These are phyloP conservation scores for Globisporangium barbulae DNA, from an alignment of 352 stramenopile genomes.

Conservation along the genomic window DNA sequence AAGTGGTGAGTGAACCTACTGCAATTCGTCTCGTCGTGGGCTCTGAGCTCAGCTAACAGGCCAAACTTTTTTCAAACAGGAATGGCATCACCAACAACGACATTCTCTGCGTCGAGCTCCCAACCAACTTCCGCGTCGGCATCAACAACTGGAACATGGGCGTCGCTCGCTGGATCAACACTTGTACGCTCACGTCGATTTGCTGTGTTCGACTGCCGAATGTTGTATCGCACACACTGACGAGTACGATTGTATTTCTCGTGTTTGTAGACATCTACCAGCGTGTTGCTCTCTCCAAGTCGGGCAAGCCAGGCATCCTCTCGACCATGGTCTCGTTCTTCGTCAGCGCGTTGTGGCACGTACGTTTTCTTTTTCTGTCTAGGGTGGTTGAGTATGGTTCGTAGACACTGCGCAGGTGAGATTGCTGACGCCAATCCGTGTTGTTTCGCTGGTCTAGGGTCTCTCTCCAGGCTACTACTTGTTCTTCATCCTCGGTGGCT, in stretches of 20 bases:
- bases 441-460: constrained; percentile 35
- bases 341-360: constrained; percentile 83
- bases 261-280: constrained; percentile 76
- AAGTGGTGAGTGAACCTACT: constrained; percentile 47
- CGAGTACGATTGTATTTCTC: not conserved
- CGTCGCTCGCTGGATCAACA: constrained; percentile 84
- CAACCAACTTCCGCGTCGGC: constrained; percentile 80
- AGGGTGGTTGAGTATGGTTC: not conserved
- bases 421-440: not conserved
- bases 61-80: constrained; percentile 24
- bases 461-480: constrained; percentile 86
- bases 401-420: not conserved
- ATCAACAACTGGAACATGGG: constrained; percentile 91
- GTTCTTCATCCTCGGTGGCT: constrained; percentile 81
- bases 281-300: constrained; percentile 76
- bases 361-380: constrained; percentile 25
- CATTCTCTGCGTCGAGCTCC: constrained; percentile 79
- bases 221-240: not conserved
- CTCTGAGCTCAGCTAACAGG: not conserved
- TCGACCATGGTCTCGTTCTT: constrained; percentile 83
- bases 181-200: constrained; percentile 38
- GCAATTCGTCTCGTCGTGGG: not conserved
- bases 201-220: not conserved
- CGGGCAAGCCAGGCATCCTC: constrained; percentile 60
- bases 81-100: constrained; percentile 87